Base-by-base conservation (phyloP, 148 eudicot species). In the Cornus kousa region DNA sequence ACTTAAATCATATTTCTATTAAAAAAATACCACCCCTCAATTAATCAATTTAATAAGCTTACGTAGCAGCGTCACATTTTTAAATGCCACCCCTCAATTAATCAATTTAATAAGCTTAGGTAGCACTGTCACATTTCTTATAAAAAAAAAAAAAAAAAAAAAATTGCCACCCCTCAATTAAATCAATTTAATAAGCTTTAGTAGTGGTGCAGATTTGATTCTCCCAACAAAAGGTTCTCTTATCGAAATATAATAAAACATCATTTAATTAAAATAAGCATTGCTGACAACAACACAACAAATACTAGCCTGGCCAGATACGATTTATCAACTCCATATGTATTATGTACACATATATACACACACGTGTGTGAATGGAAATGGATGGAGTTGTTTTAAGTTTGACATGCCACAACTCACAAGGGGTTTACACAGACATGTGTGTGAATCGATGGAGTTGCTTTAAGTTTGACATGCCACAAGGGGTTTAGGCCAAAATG, bases 211-310 rank as follows among this genome's bases (percentile, higher is more conserved):
- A 55, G 33, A 53, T 39, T 10, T 77, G 73, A 77, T 9, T 69
- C 67, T 37, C 37, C 57, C 6, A 70, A 7, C 66, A 69, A 71
- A 78, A 70, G 20, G 31, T 71, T 37, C 55, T 70, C 72, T 17
- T 19, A 39, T 50, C 33, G 16, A 32, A 70, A 37, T 35, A 57
- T 68, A 55, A 53, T 24, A 14, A 50, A 0, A 9, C 37, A 6
- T 81, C 5, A 1, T 35, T 20, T 19, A 10, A 64, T 28, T 62
- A 40, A 40, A 78, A 71, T 5, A 71, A 59, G 19, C 35, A 17
- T 62, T 60, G 72, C 46, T 40, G 35, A 73, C 74, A 76, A 72
- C 70, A 82, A 67, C 64, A 39, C 73, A 65, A 77, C 68, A 73
- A 67, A 8, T 70, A 67, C 66, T 59, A 16, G 69, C 33, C 33